A percentile compares a stretch with the other conserved stretches of the same genome.
Evolutionary conservation across 805 yeast species (phyloP).

Genomic region (Pichia paraexigua): DNA sequence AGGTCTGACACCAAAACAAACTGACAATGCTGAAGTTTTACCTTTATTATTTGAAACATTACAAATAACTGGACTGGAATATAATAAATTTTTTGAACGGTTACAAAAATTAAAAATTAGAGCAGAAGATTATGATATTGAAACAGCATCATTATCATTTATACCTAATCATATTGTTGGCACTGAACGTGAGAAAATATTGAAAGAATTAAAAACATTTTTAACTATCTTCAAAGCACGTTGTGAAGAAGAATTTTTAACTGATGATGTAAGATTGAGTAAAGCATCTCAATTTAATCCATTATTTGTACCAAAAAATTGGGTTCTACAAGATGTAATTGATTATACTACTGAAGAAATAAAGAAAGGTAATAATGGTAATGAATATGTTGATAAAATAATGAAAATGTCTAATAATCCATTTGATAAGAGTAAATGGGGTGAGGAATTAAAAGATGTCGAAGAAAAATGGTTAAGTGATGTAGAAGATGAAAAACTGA

Average conservation of each 20-base stretch:
- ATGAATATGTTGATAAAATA: conserved; percentile 48
- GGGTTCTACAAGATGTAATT: conserved; percentile 82
- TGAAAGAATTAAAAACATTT: conserved; percentile 42
- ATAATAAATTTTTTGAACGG: conserved; percentile 65
- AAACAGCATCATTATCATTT: conserved; percentile 17
- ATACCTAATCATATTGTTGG: conserved; percentile 25
- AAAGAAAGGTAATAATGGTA: conserved; percentile 27
- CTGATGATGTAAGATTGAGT: conserved; percentile 32
- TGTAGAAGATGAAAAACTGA: conserved; percentile 43
- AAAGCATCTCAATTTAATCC: conserved; percentile 57
- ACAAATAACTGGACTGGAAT: conserved; percentile 59
- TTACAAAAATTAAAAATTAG: conserved; percentile 43
- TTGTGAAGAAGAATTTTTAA: conserved; percentile 24
- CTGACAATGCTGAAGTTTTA: conserved; percentile 39
- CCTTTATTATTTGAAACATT: conserved; percentile 57
- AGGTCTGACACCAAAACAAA: conserved; percentile 46
- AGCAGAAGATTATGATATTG: conserved; percentile 24
- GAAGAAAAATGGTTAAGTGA: conserved; percentile 51
- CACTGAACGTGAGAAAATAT: conserved; percentile 22
- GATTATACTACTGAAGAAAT: conserved; percentile 31
- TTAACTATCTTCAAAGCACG: conserved; percentile 40
- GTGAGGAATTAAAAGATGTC: conserved; percentile 49
- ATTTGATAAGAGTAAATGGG: conserved; percentile 61
- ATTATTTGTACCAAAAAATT: conserved; percentile 69
- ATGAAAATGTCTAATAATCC: conserved; percentile 71